A percentile compares a stretch with the other conserved stretches of the same genome.
Evolutionary conservation across 768 basidiomycete genomes (phyloP).

Genomic region (Lentinula guzmanii): DNA sequence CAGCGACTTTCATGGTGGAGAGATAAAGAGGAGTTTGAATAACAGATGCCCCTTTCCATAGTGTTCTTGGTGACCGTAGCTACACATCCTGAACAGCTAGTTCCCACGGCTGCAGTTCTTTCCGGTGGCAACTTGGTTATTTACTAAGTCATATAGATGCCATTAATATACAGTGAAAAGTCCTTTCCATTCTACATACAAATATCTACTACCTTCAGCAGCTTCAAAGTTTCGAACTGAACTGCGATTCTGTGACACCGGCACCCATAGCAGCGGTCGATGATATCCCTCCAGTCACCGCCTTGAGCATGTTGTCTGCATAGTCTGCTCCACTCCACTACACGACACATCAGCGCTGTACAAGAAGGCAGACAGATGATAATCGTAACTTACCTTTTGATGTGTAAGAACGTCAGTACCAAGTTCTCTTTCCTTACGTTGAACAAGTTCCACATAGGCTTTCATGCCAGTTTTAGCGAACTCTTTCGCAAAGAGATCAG

Average conservation of each 20-base stretch:
- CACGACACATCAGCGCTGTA: slow-evolving; percentile 10
- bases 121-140: too few relatives aligned
- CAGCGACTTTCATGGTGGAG: slow-evolving; percentile 52
- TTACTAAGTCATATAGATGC: too few relatives aligned
- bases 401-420: slow-evolving; percentile 96
- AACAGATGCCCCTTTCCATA: not conserved
- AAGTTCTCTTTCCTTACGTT: slow-evolving; percentile 87
- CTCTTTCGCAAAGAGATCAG: slow-evolving; percentile 82
- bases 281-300: slow-evolving; percentile 94
- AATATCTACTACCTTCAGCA: not conserved
- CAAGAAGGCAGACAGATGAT: not conserved
- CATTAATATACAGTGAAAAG: not conserved
- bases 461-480: slow-evolving; percentile 98
- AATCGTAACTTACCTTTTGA: slow-evolving; percentile 63
- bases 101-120: too few relatives aligned
- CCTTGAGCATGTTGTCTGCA: slow-evolving; percentile 86
- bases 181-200: not conserved
- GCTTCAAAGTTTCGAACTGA: slow-evolving; percentile 43
- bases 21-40: not conserved
- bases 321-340: slow-evolving; percentile 97
- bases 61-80: not conserved
- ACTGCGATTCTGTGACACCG: slow-evolving; percentile 91
- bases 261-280: slow-evolving; percentile 99
- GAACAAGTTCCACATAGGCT: slow-evolving; percentile 94
- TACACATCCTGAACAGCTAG: too few relatives aligned